These are phyloP conservation scores for Coniosporium tulheliwenetii DNA, from an alignment of 2,329 filamentous ascomycete species.

Conservation along the genomic window DNA sequence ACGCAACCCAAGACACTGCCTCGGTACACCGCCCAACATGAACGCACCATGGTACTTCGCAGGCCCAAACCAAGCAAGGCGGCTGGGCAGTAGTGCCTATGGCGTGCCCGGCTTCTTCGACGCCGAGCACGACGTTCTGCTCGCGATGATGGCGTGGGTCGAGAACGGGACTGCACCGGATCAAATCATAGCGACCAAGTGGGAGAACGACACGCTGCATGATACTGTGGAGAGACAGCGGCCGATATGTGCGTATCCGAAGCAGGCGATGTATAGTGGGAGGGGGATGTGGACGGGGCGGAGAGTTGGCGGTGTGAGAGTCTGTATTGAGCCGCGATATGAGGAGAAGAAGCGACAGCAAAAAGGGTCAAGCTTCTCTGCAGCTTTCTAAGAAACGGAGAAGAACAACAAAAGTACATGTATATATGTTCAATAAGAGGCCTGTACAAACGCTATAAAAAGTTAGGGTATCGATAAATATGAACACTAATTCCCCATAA, in stretches of 20 bases:
- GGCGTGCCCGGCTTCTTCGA: constrained; percentile 17
- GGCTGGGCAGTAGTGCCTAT: constrained; percentile 8
- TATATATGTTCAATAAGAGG: too few species aligned
- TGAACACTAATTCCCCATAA: too few species aligned
- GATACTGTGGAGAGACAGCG: constrained; percentile 17
- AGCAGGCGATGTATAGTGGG: constrained; percentile 13
- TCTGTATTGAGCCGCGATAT: too few species aligned
- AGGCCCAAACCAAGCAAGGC: constrained; percentile 17
- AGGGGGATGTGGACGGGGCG: constrained; percentile 12
- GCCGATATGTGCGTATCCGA: constrained; percentile 17
- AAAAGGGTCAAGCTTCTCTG: too few species aligned
- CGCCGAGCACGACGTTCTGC: constrained; percentile 16
- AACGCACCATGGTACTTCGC: constrained; percentile 31
- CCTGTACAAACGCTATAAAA: too few species aligned
- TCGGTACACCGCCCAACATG: constrained; percentile 15
- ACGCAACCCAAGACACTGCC: constrained; percentile 15
- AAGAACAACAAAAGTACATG: too few species aligned
- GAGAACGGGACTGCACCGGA: constrained; percentile 21
- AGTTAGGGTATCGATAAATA: too few species aligned
- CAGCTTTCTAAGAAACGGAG: too few species aligned
- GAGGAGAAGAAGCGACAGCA: too few species aligned
- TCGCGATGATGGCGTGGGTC: constrained; percentile 22
- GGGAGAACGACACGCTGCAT: constrained; percentile 13
- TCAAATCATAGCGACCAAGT: constrained; percentile 19
- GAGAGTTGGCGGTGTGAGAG: constrained; percentile 13